phyloP scores from a whole-genome alignment of 192 early-diverging fungal genomes.

The Podila epigama region DNA sequence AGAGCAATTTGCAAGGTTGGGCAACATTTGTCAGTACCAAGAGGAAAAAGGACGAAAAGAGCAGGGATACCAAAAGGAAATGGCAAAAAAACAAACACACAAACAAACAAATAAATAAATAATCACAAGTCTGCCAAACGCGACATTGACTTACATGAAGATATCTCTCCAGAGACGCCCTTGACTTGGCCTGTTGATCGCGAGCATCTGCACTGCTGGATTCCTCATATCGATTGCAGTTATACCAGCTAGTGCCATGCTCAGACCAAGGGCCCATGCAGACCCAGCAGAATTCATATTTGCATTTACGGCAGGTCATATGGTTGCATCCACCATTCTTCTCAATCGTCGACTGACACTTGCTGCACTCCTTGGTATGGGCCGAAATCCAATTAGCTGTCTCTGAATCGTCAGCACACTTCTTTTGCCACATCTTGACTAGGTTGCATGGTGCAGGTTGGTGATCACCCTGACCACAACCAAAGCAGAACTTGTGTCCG shows the following conservation, averaged over 20 bases:
- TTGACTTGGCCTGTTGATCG: slow-evolving; percentile 86
- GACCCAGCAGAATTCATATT: slow-evolving; percentile 99
- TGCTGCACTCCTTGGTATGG: slow-evolving; percentile 94
- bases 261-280: slow-evolving; percentile 98
- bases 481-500: slow-evolving; percentile 89
- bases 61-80: neutral
- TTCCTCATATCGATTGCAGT: slow-evolving; percentile 98
- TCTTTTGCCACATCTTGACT: slow-evolving; percentile 89
- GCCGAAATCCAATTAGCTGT: slow-evolving; percentile 98
- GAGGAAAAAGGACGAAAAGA: neutral
- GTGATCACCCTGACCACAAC: slow-evolving; percentile 82
- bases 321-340: slow-evolving; percentile 99
- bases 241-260: slow-evolving; percentile 96
- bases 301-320: slow-evolving; percentile 99
- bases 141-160: slow-evolving; percentile 74
- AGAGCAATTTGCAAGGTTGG: neutral
- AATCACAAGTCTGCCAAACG: neutral
- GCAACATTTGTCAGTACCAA: neutral
- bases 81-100: neutral
- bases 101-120: neutral
- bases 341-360: slow-evolving; percentile 95
- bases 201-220: slow-evolving; percentile 85
- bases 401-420: slow-evolving; percentile 97
- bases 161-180: slow-evolving; percentile 90
- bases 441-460: slow-evolving; percentile 92